Evolutionary conservation across 345 rosid species (phyloP), one percentile per base, ranked within the genome.

Genomic region (Arabidopsis suecica): DNA sequence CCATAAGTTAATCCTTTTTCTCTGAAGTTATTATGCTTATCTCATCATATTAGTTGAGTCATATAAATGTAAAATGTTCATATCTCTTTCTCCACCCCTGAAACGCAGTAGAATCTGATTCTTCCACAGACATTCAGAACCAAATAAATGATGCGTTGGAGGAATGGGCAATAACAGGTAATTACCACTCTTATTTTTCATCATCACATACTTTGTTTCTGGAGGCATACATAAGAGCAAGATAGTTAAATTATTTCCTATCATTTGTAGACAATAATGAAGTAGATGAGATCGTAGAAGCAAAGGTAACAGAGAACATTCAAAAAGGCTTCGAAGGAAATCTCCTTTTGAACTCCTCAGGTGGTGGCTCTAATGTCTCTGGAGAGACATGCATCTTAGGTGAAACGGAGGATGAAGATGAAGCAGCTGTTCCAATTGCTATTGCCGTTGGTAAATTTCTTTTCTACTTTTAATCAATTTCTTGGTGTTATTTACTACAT

Each of bases 111-210:
- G 56, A 55, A 40, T 51, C 42, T 50, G n/a, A 23, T 5, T 11
- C 33, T 61, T 51, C 16, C 44, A 30, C 61, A 30, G 14, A 51
- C 44, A 42, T 18, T 40, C 61, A 60, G 38, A 23, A 62, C 2
- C 53, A 41, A 44, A 16, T 25, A 28, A 14, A 11, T 20, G 61
- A 63, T 64, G 16, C 12, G 6, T 1, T 33, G 8, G 47, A 41
- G 16, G 70, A 22, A 54, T 12, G 44, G 18, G 23, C 64, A n/a
- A 13, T 42, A 51, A 60, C 68, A 65, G 78, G 78, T 73, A n/a
- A 34, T 37, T 28, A 32, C 0, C 61, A 67, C 61, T 53, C 2
- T 36, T 11, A 48, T 7, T 16, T 65, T 38, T 37, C 61, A 67
- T 6, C 58, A 65, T 36, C 47, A 14, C 3, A 45, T 18, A 7